Base-by-base conservation (phyloP, 495 filamentous ascomycete species). In the Talaromyces ruber region DNA sequence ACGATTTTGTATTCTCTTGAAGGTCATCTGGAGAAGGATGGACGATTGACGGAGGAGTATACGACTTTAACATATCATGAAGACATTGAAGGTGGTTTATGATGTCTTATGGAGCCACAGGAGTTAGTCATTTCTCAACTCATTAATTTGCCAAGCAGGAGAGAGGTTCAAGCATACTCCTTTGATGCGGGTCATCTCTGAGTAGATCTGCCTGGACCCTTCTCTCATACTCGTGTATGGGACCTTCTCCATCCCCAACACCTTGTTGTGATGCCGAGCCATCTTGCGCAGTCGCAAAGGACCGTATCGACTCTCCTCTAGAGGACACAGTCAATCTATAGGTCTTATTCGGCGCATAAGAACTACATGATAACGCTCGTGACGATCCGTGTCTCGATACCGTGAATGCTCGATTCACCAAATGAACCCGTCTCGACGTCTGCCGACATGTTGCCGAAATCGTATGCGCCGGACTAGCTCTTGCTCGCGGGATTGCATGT, bases 31-130 rank as follows among this genome's bases (percentile, higher is more conserved):
- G 70, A 24, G 80, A 88, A 24, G 93, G 93, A 62, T 89, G 91
- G 28, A 89, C 77, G 37, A 96, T 88, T 29, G 82, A 75, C 1
- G 85, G 89, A 0, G 91, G 82, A 6, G 78, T 71, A 75, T 98
- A 97, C 52, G 82, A 74, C 64, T 82, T 80, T 4, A 98, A 84
- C 63, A 90, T 87, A 60, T 96, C 86, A 72, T 96, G 91, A 16
- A 98, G 83, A 67, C 93, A 86, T 71, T 98, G 93, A 3, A 98
- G 81, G 66, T 81, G 85, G 65, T 93, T 86, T 58, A 98, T 89
- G 63, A 98, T 94, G 22, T 85, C 90, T 93, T 62, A 32, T 7
- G 6, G 2, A 51, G 18, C 18, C 18, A 22, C n/a, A n/a, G 2
- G 4, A 21, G n/a, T 51, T 24, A 21, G n/a, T 24, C 29, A 57